Percentiles rank a stretch among this genome's conserved stretches.
These are phyloP conservation scores for Macrophomina tecta DNA, from an alignment of 2,329 filamentous ascomycete genomes.

Conservation along the genomic window DNA sequence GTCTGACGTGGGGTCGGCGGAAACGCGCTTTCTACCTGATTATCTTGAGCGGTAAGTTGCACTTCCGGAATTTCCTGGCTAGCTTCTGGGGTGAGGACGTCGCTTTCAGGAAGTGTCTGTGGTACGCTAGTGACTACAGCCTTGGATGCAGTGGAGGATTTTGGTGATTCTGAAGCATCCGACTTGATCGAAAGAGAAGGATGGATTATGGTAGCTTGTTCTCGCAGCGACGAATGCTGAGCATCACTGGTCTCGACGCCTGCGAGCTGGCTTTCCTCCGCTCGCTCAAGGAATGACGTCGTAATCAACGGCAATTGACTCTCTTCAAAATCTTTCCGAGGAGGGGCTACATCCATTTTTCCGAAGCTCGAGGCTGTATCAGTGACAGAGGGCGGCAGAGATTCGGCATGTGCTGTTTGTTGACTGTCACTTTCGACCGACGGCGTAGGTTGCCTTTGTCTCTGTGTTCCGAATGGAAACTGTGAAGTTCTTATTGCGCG, in stretches of 20 bases:
- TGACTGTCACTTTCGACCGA: constrained; percentile 5
- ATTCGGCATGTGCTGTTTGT: neutral
- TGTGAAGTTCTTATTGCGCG: constrained; percentile 16
- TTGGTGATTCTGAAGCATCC: neutral
- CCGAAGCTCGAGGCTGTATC: neutral
- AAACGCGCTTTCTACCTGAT: constrained; percentile 35
- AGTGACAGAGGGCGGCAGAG: neutral
- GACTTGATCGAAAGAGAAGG: neutral
- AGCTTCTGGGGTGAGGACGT: constrained; percentile 32
- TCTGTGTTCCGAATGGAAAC: neutral
- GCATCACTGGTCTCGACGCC: too few species aligned
- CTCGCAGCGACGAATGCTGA: neutral
- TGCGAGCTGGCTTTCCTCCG: neutral
- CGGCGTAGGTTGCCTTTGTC: neutral
- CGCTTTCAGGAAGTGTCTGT: neutral
- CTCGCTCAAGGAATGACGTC: neutral
- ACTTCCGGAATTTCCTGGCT: constrained; percentile 38
- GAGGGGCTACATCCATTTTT: neutral
- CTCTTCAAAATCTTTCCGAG: neutral
- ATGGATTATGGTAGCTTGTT: too few species aligned
- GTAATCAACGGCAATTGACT: neutral
- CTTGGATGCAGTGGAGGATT: neutral
- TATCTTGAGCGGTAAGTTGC: constrained; percentile 30
- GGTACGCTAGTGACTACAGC: too few species aligned
- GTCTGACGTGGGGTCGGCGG: constrained; percentile 48